These are phyloP conservation scores for Tieghemostelium lacteum DNA, from an alignment of 78 protist species.

Conservation along the genomic window DNA sequence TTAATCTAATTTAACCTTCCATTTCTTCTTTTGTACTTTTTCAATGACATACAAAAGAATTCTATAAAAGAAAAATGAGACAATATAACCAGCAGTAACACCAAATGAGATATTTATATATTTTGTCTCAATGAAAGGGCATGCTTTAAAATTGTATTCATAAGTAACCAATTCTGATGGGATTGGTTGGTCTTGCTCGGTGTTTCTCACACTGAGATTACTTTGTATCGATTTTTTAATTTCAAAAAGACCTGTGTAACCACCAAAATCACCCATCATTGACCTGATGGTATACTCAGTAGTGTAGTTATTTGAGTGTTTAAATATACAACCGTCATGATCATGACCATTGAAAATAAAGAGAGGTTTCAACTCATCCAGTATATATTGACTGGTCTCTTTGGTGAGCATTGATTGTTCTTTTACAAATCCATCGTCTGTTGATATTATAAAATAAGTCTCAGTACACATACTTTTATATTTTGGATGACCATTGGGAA, in stretches of 20 bases:
- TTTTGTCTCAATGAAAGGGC: constrained; percentile 60
- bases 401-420: constrained; percentile 64
- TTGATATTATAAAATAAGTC: not conserved
- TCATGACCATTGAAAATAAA: constrained; percentile 80
- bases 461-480: not conserved
- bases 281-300: constrained; percentile 77
- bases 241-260: constrained; percentile 69
- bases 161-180: not conserved
- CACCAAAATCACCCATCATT: constrained; percentile 81
- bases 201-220: not conserved
- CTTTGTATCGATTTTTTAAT: constrained; percentile 5
- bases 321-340: constrained; percentile 79
- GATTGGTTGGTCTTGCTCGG: not conserved
- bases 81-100: constrained; percentile 14
- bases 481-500: not conserved
- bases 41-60: no score
- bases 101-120: constrained; percentile 62
- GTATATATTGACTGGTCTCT: constrained; percentile 64
- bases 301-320: constrained; percentile 14
- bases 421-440: not conserved
- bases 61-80: constrained; percentile 3
- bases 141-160: constrained; percentile 33
- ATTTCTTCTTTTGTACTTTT: no score
- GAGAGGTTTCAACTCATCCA: constrained; percentile 62
- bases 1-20: no score